Evolutionary conservation across 768 basidiomycete species (phyloP).

Genomic region (Basidioascus undulatus): DNA sequence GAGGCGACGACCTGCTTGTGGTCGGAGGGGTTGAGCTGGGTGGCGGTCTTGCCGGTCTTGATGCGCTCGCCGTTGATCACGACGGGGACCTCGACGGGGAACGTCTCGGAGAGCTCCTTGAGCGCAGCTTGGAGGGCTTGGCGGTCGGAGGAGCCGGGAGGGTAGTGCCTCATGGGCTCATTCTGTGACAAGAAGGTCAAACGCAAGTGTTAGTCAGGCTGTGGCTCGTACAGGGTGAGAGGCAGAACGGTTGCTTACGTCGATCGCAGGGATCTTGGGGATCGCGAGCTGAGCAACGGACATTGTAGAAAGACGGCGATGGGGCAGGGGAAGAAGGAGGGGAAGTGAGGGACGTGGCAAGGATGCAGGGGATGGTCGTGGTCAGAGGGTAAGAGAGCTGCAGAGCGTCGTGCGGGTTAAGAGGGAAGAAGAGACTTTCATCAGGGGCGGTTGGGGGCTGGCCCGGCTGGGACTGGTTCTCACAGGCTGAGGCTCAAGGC

Average conservation of each 20-base stretch:
- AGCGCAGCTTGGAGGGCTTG: slow-evolving; percentile 44
- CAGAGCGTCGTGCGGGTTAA: too few species aligned
- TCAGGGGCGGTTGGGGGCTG: too few species aligned
- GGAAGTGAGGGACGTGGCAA: too few species aligned
- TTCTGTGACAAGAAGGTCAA: too few species aligned
- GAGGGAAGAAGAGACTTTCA: too few species aligned
- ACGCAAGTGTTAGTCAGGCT: slow-evolving; percentile 16
- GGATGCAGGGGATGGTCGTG: too few species aligned
- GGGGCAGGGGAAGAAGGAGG: too few species aligned
- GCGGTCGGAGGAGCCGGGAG: slow-evolving; percentile 54
- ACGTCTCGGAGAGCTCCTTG: slow-evolving; percentile 48
- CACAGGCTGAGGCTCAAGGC: too few species aligned
- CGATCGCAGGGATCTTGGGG: neutral
- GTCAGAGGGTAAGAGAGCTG: too few species aligned
- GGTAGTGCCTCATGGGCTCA: slow-evolving; percentile 61
- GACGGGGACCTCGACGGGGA: slow-evolving; percentile 82
- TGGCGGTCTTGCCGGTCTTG: slow-evolving; percentile 50
- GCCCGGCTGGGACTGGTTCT: too few species aligned
- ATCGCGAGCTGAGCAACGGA: too few species aligned
- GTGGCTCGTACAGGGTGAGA: neutral
- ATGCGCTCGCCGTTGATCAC: slow-evolving; percentile 78
- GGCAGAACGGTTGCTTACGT: neutral
- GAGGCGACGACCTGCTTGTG: slow-evolving; percentile 1
- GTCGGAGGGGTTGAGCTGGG: slow-evolving; percentile 24
- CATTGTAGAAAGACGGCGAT: too few species aligned